These are phyloP conservation scores for Colletotrichum tabaci DNA, from an alignment of 2,329 filamentous ascomycete species.

Conservation along the genomic window DNA sequence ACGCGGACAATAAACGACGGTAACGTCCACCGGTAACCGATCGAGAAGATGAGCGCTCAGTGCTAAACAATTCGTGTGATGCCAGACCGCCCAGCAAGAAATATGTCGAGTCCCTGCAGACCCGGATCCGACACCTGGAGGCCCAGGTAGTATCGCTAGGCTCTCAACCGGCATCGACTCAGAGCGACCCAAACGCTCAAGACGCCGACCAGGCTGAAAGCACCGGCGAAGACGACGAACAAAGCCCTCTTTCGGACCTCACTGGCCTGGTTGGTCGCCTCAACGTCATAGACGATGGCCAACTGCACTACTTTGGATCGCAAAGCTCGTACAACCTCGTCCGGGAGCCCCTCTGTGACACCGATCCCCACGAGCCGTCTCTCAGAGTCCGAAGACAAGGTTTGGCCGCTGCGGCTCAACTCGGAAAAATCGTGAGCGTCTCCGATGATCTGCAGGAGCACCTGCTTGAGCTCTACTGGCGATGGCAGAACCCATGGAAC, in stretches of 20 bases:
- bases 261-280: constrained; percentile 39
- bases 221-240: constrained; percentile 20
- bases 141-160: constrained; percentile 33
- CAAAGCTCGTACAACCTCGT: constrained; percentile 46
- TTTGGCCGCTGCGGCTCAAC: constrained; percentile 34
- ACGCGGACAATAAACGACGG: constrained; percentile 41
- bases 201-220: constrained; percentile 1
- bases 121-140: constrained; percentile 43
- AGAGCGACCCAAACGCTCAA: constrained; percentile 4
- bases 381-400: constrained; percentile 34
- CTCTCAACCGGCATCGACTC: constrained; percentile 2
- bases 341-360: not conserved
- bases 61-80: not conserved
- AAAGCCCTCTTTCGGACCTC: constrained; percentile 40
- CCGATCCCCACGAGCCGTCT: constrained; percentile 22
- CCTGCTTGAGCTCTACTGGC: constrained; percentile 47
- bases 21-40: not conserved
- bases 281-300: constrained; percentile 44
- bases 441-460: constrained; percentile 46
- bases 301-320: constrained; percentile 47
- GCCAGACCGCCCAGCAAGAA: constrained; percentile 46
- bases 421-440: constrained; percentile 35
- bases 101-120: constrained; percentile 45
- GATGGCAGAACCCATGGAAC: constrained; percentile 49
- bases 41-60: not conserved